Percentiles rank a stretch among this genome's conserved stretches.
phyloP scores from a whole-genome alignment of 352 stramenopile genomes.

The Phytopythium vexans region DNA sequence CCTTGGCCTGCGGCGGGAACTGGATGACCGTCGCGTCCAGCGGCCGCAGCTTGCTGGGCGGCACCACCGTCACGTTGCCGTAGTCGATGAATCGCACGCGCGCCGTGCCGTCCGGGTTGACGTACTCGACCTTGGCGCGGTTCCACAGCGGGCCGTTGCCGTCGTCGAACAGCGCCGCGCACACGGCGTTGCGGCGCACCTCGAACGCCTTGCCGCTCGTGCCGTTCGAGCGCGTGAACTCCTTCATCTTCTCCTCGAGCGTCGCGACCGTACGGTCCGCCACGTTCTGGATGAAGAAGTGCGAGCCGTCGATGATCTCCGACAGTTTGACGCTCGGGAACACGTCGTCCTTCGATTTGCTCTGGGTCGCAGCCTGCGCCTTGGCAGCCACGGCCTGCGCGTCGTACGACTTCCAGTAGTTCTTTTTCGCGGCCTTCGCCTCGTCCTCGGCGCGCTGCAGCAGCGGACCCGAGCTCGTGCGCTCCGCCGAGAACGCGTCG shows the following conservation, averaged over 20 bases:
- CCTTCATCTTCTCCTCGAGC: constrained; percentile 93
- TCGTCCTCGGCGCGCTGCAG: constrained; percentile 79
- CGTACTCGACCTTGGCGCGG: constrained; percentile 88
- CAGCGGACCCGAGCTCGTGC: constrained; percentile 76
- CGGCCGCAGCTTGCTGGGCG: constrained; percentile 83
- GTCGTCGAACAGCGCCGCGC: constrained; percentile 96
- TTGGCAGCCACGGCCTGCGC: constrained; percentile 47
- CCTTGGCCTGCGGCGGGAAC: constrained; percentile 88
- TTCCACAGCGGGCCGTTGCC: constrained; percentile 93
- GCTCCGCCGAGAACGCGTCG: constrained; percentile 92
- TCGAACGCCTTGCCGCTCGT: constrained; percentile 89
- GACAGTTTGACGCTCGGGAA: constrained; percentile 86
- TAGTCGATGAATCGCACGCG: constrained; percentile 96
- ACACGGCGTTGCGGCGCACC: constrained; percentile 86
- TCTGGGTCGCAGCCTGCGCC: constrained; percentile 26
- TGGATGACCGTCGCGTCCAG: constrained; percentile 87
- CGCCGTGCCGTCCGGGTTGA: constrained; percentile 53
- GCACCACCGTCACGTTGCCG: constrained; percentile 90
- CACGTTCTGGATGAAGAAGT: constrained; percentile 94
- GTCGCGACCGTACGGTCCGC: constrained; percentile 83
- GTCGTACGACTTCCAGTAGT: constrained; percentile 92
- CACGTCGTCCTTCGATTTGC: constrained; percentile 24
- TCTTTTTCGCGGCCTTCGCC: constrained; percentile 91
- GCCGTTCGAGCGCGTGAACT: constrained; percentile 88
- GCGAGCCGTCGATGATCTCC: constrained; percentile 92